Base-by-base conservation (phyloP, 2,329 filamentous ascomycete genomes). In the Exophiala spinifera region DNA sequence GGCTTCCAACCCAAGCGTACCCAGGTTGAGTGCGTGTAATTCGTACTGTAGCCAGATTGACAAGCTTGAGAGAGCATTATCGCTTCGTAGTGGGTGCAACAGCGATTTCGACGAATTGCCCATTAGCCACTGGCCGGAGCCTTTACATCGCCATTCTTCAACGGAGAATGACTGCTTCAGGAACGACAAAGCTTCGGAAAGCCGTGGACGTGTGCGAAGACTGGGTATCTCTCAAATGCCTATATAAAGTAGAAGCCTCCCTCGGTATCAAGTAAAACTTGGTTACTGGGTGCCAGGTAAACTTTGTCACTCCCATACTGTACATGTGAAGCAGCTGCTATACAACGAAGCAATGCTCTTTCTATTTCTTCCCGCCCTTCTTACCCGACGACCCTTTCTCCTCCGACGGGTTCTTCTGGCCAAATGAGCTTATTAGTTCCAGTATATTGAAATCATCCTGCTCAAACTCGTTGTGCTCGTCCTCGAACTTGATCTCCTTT, bases 341-440 rank as follows among this genome's bases (percentile, higher is more conserved):
- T 17, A 49, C 11, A 39, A 39, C 4, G 10, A 37, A 3, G 10
- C 4, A 14, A 5, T 4, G 14, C 13, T 15, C 45, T n/a, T n/a
- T 10, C 44, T 50, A 61, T 34, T 63, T 63, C 46, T 61, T 61
- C 43, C 55, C 60, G 28, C 51, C 49, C 51, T 58, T 58, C 53
- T 66, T 69, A 49, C 63, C 55, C 55, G 57, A 59, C 61, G 65
- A 65, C 59, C 66, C 61, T 61, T 72, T 68, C 59, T 39, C 19
- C 20, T 49, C 46, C 25, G 49, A 49, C 13, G 25, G 43, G 11
- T 61, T 62, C 53, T 70, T 68, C 65, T 76, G 72, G 25, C 71
- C 74, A 66, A 74, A 77, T 40, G 72, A 76, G 64, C 74, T 77
- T 61, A 82, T 80, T 69, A 83, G 69, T 71, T 83, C 79, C 70